Conservation (phyloP, 495 filamentous ascomycete genomes). For the Hyaloscypha bicolor region DNA sequence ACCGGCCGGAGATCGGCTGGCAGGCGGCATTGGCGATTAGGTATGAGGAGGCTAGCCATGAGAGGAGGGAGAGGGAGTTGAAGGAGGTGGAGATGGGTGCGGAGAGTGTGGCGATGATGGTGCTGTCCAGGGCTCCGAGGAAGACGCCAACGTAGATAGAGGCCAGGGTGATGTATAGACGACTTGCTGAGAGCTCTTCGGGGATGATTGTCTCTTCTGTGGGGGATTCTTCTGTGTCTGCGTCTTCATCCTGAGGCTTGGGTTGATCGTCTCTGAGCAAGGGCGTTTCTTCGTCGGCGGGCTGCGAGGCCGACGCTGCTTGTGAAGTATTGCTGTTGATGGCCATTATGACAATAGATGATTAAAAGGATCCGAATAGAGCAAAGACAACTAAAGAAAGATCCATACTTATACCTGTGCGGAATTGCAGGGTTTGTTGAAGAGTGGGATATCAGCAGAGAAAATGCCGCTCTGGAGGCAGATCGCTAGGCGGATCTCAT, state of each 20-base stretch:
- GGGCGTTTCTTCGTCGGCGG: constrained; percentile 29
- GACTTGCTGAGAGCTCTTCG: constrained; percentile 46
- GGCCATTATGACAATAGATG: constrained; percentile 12
- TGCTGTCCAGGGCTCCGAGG: constrained; percentile 78
- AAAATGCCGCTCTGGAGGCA: neutral
- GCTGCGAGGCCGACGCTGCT: neutral
- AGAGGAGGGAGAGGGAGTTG: constrained; percentile 77
- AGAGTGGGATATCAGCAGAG: constrained; percentile 22
- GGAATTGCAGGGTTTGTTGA: neutral
- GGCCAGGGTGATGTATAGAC: constrained; percentile 53
- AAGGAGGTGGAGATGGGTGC: constrained; percentile 87
- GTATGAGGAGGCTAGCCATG: constrained; percentile 90
- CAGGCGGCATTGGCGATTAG: constrained; percentile 87
- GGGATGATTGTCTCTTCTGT: constrained; percentile 37
- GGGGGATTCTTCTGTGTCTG: neutral
- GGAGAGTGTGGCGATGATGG: constrained; percentile 83
- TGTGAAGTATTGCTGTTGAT: neutral
- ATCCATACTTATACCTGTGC: constrained; percentile 14
- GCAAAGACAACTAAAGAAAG: constrained; percentile 11
- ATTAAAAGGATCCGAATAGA: neutral
- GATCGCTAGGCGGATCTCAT: neutral
- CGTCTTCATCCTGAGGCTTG: constrained; percentile 14
- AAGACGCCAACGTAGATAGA: constrained; percentile 79
- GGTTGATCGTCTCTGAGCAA: constrained; percentile 28
- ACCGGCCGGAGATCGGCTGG: constrained; percentile 80